Evolutionary conservation across 371 early-diverging fungal species (phyloP).

Genomic region (Apophysomyces sp.): DNA sequence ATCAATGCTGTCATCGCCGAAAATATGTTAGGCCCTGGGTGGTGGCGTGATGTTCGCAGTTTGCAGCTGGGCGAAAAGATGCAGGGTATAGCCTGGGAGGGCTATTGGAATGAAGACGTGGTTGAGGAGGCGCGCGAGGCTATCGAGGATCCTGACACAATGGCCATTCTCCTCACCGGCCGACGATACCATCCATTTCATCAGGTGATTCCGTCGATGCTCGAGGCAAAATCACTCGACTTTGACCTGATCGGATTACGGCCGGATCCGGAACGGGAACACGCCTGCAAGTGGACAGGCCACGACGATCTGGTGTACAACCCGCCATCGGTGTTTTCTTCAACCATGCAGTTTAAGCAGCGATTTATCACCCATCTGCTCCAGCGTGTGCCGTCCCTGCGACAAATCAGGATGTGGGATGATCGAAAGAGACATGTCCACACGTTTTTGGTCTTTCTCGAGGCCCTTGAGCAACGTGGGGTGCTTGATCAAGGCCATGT

Average conservation of each 20-base stretch:
- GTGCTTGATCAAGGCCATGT: constrained; percentile 30
- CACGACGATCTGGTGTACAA: constrained; percentile 12
- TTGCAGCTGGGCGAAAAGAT: constrained; percentile 26
- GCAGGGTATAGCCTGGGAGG: constrained; percentile 26
- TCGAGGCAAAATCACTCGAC: constrained; percentile 31
- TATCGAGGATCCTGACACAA: constrained; percentile 33
- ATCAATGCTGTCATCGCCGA: constrained; percentile 53
- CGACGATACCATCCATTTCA: constrained; percentile 57
- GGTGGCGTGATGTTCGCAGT: constrained; percentile 69
- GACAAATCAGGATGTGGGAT: constrained; percentile 57
- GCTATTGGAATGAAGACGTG: constrained; percentile 42
- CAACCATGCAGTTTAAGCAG: constrained; percentile 62
- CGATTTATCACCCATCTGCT: constrained; percentile 52
- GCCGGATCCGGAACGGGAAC: constrained; percentile 38
- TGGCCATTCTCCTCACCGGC: constrained; percentile 60
- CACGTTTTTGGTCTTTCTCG: constrained; percentile 43
- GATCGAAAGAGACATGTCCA: constrained; percentile 54
- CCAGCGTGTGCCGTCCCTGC: constrained; percentile 37
- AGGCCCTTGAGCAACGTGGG: constrained; percentile 8
- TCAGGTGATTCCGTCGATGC: constrained; percentile 31
- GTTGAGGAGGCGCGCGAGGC: constrained; percentile 26
- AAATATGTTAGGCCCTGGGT: constrained; percentile 59
- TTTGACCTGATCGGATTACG: constrained; percentile 59
- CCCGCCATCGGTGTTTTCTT: constrained; percentile 25
- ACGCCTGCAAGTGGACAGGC: constrained; percentile 7